Conservation (phyloP, 495 filamentous ascomycete genomes). For the Wilcoxina mikolae region DNA sequence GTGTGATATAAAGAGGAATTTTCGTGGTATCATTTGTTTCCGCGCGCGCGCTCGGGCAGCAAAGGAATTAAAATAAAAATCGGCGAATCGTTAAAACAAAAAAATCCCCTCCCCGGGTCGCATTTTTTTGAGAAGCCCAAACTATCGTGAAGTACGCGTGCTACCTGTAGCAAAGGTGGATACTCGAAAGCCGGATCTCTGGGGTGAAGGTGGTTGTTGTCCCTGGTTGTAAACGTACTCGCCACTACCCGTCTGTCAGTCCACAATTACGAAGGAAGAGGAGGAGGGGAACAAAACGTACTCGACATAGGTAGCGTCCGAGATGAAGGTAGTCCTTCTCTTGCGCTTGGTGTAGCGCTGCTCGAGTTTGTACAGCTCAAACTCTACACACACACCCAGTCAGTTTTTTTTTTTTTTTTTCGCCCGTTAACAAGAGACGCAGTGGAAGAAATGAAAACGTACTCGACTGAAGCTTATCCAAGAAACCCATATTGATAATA, state of each 20-base stretch:
- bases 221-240: conserved; percentile 26
- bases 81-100: no score
- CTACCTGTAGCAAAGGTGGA: conserved; percentile 16
- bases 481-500: conserved; percentile 40
- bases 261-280: not conserved
- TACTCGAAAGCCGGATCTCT: conserved; percentile 24
- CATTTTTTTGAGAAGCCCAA: no score
- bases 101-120: no score
- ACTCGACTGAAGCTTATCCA: conserved; percentile 46
- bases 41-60: no score
- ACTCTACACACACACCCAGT: not conserved
- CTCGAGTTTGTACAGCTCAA: conserved; percentile 84
- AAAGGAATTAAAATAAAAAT: no score
- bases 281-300: conserved; percentile 48
- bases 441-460: conserved; percentile 16
- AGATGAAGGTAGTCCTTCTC: conserved; percentile 71
- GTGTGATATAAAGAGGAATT: no score
- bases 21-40: no score
- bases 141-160: not conserved
- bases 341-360: conserved; percentile 79
- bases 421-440: not conserved
- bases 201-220: conserved; percentile 19
- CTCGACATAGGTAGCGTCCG: conserved; percentile 78
- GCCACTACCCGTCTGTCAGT: conserved; percentile 8
- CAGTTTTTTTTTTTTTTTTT: not conserved